Evolutionary conservation across 495 filamentous ascomycete species (phyloP).

Genomic region (Daldinia grandis): DNA sequence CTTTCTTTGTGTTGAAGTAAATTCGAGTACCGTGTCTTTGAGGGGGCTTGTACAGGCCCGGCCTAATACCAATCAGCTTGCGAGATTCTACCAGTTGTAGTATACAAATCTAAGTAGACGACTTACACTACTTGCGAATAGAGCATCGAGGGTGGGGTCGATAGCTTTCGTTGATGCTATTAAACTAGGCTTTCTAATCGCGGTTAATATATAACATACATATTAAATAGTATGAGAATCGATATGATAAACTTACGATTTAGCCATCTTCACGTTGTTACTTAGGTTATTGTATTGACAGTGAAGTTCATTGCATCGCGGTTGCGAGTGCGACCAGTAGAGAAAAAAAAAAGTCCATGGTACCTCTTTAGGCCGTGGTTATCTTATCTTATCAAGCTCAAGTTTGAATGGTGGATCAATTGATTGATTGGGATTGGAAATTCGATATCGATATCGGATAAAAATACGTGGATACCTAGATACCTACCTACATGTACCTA

Average conservation of each 20-base stretch:
- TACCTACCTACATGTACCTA: neutral
- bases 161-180: constrained; percentile 60
- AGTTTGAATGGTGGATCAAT: constrained; percentile 2
- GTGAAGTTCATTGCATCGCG: neutral
- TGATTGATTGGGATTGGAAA: neutral
- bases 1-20: constrained; percentile 46
- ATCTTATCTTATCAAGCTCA: constrained; percentile 32
- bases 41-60: constrained; percentile 69
- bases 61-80: constrained; percentile 52
- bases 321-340: neutral
- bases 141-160: constrained; percentile 77
- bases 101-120: neutral
- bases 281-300: neutral
- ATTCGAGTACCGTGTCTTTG: constrained; percentile 60
- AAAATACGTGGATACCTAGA: constrained; percentile 1
- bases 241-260: constrained; percentile 37
- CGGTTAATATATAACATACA: constrained; percentile 12
- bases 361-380: neutral
- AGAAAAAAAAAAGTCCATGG: constrained; percentile 29
- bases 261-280: constrained; percentile 35
- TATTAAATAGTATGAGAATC: neutral
- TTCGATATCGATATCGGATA: constrained; percentile 22
- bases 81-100: neutral
- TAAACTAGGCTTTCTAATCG: constrained; percentile 46
- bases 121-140: constrained; percentile 85